Conservation (phyloP, 225 moss, liverwort and hornwort species). For the Lunularia cruciata region DNA sequence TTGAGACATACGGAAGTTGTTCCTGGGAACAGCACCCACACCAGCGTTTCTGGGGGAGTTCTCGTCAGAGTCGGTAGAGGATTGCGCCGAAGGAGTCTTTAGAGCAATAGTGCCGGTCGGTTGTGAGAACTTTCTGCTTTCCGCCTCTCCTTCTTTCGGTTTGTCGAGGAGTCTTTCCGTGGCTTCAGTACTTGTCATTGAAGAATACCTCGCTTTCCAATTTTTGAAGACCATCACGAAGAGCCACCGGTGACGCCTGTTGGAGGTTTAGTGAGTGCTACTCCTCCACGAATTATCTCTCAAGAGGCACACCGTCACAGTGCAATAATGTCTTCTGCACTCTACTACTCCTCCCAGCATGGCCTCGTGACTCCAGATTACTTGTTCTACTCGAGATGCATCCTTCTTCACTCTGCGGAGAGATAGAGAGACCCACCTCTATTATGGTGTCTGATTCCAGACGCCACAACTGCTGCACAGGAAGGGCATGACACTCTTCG, state of each 20-base stretch:
- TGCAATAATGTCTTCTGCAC: not conserved
- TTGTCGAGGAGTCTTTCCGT: not conserved
- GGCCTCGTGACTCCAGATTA: not conserved
- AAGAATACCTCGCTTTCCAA: conserved; percentile 16
- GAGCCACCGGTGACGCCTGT: conserved; percentile 15
- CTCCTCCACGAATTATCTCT: conserved; percentile 6
- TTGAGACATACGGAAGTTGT: too few species aligned
- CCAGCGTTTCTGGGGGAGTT: too few species aligned
- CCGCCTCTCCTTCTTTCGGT: not conserved
- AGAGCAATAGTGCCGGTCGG: not conserved
- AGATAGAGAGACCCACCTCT: too few species aligned
- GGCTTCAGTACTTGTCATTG: conserved; percentile 14
- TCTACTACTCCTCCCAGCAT: not conserved
- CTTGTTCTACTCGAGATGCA: not conserved
- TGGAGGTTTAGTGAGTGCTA: not conserved
- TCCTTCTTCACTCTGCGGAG: too few species aligned
- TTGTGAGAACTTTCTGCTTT: not conserved
- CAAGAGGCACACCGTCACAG: conserved; percentile 12
- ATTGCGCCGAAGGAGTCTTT: not conserved
- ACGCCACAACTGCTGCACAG: not conserved
- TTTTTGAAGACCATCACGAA: conserved; percentile 17
- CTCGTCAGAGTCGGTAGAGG: not conserved
- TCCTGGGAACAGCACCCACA: too few species aligned
- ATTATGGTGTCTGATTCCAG: not conserved
- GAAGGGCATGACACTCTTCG: not conserved